phyloP scores from a whole-genome alignment of 805 yeast genomes.

The Jamesozyma piceae region DNA sequence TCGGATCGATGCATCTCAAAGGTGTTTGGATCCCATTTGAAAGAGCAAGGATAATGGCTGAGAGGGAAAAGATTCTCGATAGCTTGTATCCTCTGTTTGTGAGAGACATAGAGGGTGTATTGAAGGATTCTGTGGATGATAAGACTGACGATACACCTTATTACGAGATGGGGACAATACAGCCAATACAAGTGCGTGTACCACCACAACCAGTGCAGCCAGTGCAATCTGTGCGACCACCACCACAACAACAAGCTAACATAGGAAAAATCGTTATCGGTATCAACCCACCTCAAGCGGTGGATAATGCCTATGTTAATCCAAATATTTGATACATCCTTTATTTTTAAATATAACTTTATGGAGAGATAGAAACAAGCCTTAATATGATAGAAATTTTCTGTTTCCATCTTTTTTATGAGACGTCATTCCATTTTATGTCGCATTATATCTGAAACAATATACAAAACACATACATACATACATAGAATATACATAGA shows the following conservation, averaged over 20 bases:
- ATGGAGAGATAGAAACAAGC: not conserved
- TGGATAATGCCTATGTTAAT: not conserved
- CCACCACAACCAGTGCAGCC: not conserved
- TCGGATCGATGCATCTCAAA: constrained; percentile 79
- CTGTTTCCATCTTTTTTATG: too few species aligned
- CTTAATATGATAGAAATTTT: too few species aligned
- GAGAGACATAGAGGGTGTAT: constrained; percentile 51
- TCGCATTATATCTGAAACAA: too few species aligned
- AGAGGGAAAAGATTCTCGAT: constrained; percentile 65
- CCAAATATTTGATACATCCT: not conserved
- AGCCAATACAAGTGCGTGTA: not conserved
- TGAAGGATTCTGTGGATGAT: constrained; percentile 10
- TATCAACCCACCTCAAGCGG: not conserved
- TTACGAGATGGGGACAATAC: not conserved
- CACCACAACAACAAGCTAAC: not conserved
- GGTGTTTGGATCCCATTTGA: constrained; percentile 90
- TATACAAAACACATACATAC: too few species aligned
- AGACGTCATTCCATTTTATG: too few species aligned
- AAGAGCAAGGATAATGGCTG: constrained; percentile 73
- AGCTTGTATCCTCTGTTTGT: constrained; percentile 61
- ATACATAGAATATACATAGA: too few species aligned
- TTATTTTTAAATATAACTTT: not conserved
- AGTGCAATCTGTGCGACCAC: not conserved
- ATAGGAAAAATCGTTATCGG: not conserved
- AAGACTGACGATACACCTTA: not conserved